phyloP scores from a whole-genome alignment of 306 rosid genomes.

The Crotalaria pallida region DNA sequence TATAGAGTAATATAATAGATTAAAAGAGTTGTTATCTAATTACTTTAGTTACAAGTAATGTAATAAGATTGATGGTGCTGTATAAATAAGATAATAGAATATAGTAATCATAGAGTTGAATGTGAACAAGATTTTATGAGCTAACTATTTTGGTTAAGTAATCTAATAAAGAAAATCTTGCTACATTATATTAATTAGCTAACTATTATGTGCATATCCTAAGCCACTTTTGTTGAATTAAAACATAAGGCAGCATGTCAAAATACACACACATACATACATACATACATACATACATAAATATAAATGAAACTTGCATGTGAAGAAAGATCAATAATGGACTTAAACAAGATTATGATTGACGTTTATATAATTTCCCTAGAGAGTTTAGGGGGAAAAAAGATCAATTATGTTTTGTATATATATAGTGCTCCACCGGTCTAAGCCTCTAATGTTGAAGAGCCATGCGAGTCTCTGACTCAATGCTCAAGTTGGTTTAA shows the following conservation, averaged over 20 bases:
- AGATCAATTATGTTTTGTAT: neutral
- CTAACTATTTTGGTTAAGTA: too few relatives aligned
- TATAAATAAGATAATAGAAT: neutral
- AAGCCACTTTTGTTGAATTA: neutral
- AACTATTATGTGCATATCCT: neutral
- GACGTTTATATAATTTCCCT: neutral
- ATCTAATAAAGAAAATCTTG: neutral
- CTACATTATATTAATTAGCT: neutral
- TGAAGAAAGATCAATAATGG: too few relatives aligned
- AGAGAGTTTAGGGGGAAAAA: neutral
- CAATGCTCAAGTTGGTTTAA: constrained; percentile 22
- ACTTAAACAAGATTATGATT: neutral
- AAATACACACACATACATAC: too few relatives aligned
- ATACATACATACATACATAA: too few relatives aligned
- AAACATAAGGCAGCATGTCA: neutral
- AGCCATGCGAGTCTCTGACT: constrained; percentile 23
- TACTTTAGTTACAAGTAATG: neutral
- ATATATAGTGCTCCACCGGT: neutral
- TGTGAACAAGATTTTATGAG: neutral
- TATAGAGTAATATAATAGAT: too few relatives aligned
- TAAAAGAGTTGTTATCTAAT: neutral
- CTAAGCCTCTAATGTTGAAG: constrained; percentile 1
- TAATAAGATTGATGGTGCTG: too few relatives aligned
- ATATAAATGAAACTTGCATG: neutral
- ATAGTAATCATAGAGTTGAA: neutral